Base-by-base conservation (phyloP, 2,329 filamentous ascomycete genomes). In the Talaromyces amestolkiae region DNA sequence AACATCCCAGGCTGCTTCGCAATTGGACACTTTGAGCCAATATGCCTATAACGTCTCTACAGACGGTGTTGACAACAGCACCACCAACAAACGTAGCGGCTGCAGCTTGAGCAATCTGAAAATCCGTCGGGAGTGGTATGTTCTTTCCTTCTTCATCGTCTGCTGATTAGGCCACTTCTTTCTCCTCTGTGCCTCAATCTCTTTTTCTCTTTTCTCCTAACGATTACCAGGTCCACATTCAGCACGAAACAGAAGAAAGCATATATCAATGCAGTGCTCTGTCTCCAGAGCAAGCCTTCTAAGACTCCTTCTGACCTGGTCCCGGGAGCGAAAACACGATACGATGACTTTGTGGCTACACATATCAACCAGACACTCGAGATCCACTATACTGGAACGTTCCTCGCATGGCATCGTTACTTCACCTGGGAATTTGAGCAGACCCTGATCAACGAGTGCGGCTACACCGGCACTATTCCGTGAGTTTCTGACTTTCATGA, bases 341-440 rank as follows among this genome's bases (percentile, higher is more conserved):
- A 79, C 65, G 84, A 86, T 69, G 84, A 86, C 66, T 85, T 81
- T 51, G 75, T 83, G 6, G 82, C 79, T 5, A 76, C 78, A 0
- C 84, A 86, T 66, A 79, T 86, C 65, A 80, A 83, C 62, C 77
- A 81, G 67, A 83, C 83, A 0, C 66, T 75, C 10, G 61, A 59
- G 0, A 83, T 85, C 19, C 83, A 85, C 63, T 70, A 64, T 24
- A 74, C 75, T 7, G 73, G 72, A 15, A 72, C 64, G 2, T 74
- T 76, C 65, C 64, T 73, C 5, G 70, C 73, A 22, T 80, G 78
- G 75, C 76, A 79, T 68, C 72, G 76, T 9, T 74, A 71, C 63
- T 76, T 75, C 49, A 68, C 74, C 61, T 71, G 68, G 27, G 67
- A 70, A 49, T 78, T 73, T 31, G 78, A 79, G 35, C 64, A 71